Evolutionary conservation across 306 rosid species (phyloP).

Genomic region (Begonia peltatifolia): DNA sequence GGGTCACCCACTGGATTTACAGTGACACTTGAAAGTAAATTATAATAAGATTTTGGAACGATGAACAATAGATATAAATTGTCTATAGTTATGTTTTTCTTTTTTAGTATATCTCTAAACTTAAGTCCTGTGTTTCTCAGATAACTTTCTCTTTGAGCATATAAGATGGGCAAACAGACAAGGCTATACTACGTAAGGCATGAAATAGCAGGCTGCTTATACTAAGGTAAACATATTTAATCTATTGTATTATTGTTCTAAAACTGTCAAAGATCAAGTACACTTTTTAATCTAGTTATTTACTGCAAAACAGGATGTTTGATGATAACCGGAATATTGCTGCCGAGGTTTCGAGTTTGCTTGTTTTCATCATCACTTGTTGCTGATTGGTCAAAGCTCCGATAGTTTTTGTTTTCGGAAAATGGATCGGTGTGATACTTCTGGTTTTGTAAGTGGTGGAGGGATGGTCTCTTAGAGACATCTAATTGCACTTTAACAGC

Average conservation of each 20-base stretch:
- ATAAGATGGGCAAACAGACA: not conserved
- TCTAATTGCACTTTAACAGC: constrained; percentile 46
- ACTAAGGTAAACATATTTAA: not conserved
- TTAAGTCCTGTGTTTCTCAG: too few species aligned
- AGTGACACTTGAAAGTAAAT: too few species aligned
- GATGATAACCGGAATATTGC: constrained; percentile 16
- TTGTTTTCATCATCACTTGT: constrained; percentile 23
- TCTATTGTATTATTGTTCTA: not conserved
- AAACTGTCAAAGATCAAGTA: not conserved
- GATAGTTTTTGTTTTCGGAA: constrained; percentile 16
- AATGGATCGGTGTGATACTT: constrained; percentile 95
- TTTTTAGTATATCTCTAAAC: too few species aligned
- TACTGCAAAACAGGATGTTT: constrained; percentile 45
- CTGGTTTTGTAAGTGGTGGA: constrained; percentile 98
- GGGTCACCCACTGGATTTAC: too few species aligned
- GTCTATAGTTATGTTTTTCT: too few species aligned
- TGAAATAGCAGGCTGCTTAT: not conserved
- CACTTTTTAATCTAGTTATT: constrained; percentile 14
- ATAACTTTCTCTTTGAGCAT: too few species aligned
- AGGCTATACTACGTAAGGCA: not conserved
- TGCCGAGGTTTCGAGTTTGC: constrained; percentile 20
- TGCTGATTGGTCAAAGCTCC: constrained; percentile 23
- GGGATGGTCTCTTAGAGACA: constrained; percentile 28
- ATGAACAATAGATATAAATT: too few species aligned
- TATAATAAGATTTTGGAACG: too few species aligned